Base-by-base conservation (phyloP, 768 basidiomycete species). In the Pholiota conissans region DNA sequence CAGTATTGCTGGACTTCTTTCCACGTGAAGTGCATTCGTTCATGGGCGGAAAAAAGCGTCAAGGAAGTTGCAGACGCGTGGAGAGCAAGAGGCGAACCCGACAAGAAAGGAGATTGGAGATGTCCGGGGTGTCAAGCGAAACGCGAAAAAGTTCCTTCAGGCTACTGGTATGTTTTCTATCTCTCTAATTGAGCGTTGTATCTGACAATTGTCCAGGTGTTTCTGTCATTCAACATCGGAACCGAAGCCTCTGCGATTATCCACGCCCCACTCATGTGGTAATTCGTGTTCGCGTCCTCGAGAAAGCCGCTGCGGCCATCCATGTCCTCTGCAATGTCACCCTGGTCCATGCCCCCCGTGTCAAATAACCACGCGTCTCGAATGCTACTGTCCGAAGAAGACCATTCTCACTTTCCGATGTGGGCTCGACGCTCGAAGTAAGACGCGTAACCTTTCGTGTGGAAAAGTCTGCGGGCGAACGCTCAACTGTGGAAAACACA, bases 261-360 rank as follows among this genome's bases (percentile, higher is more conserved):
- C 88, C 0, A 89, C 86, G 2, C 87, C 89, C 1, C 90, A 93
- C 65, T 91, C 89, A 3, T 93, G 92, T 61, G 88, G 81, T 0
- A 82, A 81, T 59, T 79, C 85, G 0, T 93, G 91, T 67, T 78
- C 84, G 0, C 84, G 89, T 11, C 57, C 72, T 4, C 83, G 88
- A 2, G 71, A 76, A 34, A 73, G 75, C 27, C 75, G 75, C 5
- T 99, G 96, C 63, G 77, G 79, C 0, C 96, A 98, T 67, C 78
- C 92, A 0, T 98, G 95, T 69, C 84, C 94, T 0, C 68, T 94
- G 13, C 76, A 78, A 13, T 98, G 96, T 66, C 96, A 98, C 69
- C 96, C 97, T 0, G 97, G 96, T 0, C 97, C 96, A 0, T 99
- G 97, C 73, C 95, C 95, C 0, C 94, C 94, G 0, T 99, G 97